Evolutionary conservation across 176 grass and related monocot genomes (phyloP).

Genomic region (Oryza nivara): DNA sequence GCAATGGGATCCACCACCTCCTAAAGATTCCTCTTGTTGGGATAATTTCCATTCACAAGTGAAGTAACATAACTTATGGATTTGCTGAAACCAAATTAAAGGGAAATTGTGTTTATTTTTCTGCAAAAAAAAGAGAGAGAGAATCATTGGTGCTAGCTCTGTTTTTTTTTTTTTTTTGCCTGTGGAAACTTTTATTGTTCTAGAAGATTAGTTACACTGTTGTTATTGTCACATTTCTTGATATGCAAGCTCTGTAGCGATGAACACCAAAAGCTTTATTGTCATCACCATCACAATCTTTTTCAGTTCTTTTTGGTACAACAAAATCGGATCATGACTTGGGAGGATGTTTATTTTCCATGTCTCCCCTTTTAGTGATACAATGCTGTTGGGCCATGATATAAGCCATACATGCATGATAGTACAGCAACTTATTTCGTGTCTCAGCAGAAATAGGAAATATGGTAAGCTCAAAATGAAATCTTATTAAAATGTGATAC

Average conservation of each 20-base stretch:
- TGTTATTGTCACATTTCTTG: slow-evolving; percentile 5
- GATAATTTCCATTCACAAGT: slow-evolving; percentile 1
- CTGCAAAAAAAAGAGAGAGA: neutral
- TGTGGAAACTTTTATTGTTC: neutral
- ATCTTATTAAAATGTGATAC: neutral
- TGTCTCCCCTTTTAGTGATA: slow-evolving; percentile 8
- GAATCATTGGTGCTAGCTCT: neutral
- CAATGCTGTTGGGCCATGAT: slow-evolving; percentile 14
- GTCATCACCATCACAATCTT: neutral
- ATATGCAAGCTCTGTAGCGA: neutral
- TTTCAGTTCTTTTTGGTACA: slow-evolving; percentile 1
- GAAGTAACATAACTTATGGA: neutral
- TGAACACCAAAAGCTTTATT: neutral
- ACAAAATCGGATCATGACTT: neutral
- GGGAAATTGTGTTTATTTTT: neutral
- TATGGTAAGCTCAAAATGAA: neutral
- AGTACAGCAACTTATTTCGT: slow-evolving; percentile 1
- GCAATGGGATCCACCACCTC: slow-evolving; percentile 44
- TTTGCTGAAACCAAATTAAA: neutral
- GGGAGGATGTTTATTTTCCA: slow-evolving; percentile 8
- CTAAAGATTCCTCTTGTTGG: slow-evolving; percentile 57
- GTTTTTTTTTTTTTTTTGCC: neutral
- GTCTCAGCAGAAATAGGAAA: slow-evolving; percentile 5
- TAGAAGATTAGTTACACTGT: neutral
- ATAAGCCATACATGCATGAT: neutral